Percentiles rank a stretch among this genome's conserved stretches.
These are phyloP conservation scores for Diddensiella santjacobensis DNA, from an alignment of 805 yeast species.

Conservation along the genomic window DNA sequence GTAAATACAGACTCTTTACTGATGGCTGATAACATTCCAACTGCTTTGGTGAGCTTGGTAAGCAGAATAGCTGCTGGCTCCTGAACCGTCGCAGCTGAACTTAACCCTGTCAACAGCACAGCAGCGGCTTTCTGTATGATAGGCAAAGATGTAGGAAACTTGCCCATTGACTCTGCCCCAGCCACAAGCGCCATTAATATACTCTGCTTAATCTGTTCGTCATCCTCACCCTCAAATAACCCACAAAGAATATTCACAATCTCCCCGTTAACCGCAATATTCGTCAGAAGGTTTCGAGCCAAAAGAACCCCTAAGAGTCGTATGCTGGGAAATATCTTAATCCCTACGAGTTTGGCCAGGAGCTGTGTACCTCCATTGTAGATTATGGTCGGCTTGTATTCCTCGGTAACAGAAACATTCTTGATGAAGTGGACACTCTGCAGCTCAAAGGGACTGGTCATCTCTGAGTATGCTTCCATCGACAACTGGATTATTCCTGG, in stretches of 20 bases:
- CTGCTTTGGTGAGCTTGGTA: slow-evolving; percentile 2
- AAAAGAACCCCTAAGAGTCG: slow-evolving; percentile 16
- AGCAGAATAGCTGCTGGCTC: background rate
- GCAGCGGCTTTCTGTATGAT: background rate
- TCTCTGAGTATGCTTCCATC: slow-evolving; percentile 2
- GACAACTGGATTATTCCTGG: slow-evolving; percentile 2
- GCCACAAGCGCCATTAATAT: slow-evolving; percentile 2
- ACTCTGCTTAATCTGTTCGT: slow-evolving; percentile 5
- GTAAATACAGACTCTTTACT: background rate
- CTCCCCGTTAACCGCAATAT: background rate
- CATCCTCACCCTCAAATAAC: slow-evolving; percentile 9
- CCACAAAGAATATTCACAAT: slow-evolving; percentile 4
- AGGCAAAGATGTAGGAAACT: background rate
- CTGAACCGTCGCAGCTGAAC: background rate
- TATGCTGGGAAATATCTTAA: slow-evolving; percentile 9
- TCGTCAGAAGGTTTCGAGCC: slow-evolving; percentile 11
- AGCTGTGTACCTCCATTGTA: slow-evolving; percentile 10
- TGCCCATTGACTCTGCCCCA: background rate
- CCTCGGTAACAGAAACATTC: slow-evolving; percentile 8
- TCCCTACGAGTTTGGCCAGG: slow-evolving; percentile 10
- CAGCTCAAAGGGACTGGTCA: slow-evolving; percentile 14
- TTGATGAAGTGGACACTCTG: slow-evolving; percentile 22
- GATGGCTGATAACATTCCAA: slow-evolving; percentile 2
- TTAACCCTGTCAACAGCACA: background rate
- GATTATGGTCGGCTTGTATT: background rate